These are phyloP conservation scores for Prinsepia uniflora DNA, from an alignment of 306 rosid genomes.

Conservation along the genomic window DNA sequence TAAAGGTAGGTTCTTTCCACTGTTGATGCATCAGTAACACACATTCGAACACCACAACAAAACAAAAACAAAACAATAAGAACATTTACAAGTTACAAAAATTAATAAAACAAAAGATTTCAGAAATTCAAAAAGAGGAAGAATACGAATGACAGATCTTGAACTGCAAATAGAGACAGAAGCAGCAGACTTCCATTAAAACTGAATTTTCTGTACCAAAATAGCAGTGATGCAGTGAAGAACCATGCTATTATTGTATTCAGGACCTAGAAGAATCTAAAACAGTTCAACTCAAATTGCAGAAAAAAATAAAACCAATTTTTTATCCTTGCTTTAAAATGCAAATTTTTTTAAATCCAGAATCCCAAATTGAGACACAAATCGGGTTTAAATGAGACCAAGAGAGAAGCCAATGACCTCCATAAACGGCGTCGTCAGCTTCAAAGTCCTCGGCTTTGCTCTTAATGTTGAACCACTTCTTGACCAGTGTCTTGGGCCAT, in stretches of 20 bases:
- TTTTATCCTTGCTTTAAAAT: conserved; percentile 1
- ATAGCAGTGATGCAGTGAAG: conserved; percentile 26
- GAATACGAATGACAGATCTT: conserved; percentile 56
- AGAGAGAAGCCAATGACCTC: conserved; percentile 49
- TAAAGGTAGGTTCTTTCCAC: conserved; percentile 68
- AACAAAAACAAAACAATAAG: conserved; percentile 11
- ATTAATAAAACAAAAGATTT: conserved; percentile 2
- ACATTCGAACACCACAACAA: conserved; percentile 30
- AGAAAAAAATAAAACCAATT: conserved; percentile 28
- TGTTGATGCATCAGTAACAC: conserved; percentile 39
- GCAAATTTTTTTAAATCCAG: conserved; percentile 28
- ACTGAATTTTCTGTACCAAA: conserved; percentile 20
- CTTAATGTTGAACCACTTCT: conserved; percentile 95
- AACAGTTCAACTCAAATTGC: conserved; percentile 5
- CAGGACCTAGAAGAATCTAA: conserved; percentile 19
- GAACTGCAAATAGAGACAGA: conserved; percentile 30
- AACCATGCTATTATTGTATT: conserved; percentile 23
- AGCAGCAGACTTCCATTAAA: conserved; percentile 22
- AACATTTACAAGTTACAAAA: conserved; percentile 14
- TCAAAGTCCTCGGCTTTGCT: conserved; percentile 86
- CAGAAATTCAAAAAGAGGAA: conserved; percentile 31
- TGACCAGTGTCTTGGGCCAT: conserved; percentile 94
- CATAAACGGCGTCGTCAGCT: conserved; percentile 66
- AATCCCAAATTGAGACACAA: conserved; percentile 30
- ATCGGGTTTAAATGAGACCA: conserved; percentile 26